Base-by-base conservation (phyloP, 768 basidiomycete genomes). In the Mycena floridula region DNA sequence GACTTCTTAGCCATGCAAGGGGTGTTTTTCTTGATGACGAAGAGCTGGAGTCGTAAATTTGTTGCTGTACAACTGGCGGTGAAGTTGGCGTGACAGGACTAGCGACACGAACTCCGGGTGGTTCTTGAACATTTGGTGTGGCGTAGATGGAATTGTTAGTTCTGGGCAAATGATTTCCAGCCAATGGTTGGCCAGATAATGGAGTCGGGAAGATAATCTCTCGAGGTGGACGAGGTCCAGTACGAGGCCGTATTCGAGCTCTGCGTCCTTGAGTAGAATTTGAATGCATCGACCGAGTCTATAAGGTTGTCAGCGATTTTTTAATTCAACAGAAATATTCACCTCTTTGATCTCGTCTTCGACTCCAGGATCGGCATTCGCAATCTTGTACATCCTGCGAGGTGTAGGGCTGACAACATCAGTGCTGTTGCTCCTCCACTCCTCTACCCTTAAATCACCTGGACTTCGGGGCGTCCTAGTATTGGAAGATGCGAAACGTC, bases 121-220 rank as follows among this genome's bases (percentile, higher is more conserved):
- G n/a, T n/a, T n/a, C n/a, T n/a, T n/a, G n/a, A n/a, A n/a, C n/a
- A n/a, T n/a, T n/a, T n/a, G n/a, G n/a, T n/a, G n/a, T n/a, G n/a
- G n/a, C n/a, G n/a, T n/a, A n/a, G n/a, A n/a, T n/a, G n/a, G n/a
- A n/a, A n/a, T n/a, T n/a, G n/a, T n/a, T n/a, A n/a, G n/a, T n/a
- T n/a, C n/a, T n/a, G n/a, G n/a, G n/a, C n/a, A n/a, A n/a, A n/a
- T n/a, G n/a, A n/a, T 41, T 38, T 2, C 42, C 26, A 40, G 47
- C 46, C 3, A 43, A 28, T 20, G 26, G 42, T 22, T n/a, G n/a
- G n/a, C n/a, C n/a, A n/a, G 43, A 57, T 22, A 50, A 53, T 21
- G 57, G 57, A 30, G 54, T 45, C 3, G 65, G 59, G 27, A 53
- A 56, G 43, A 54, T 47, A 38, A 52, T 52, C 36, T 70, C 71